Conservation (phyloP, 192 early-diverging fungal genomes). For the Gigaspora rosea region DNA sequence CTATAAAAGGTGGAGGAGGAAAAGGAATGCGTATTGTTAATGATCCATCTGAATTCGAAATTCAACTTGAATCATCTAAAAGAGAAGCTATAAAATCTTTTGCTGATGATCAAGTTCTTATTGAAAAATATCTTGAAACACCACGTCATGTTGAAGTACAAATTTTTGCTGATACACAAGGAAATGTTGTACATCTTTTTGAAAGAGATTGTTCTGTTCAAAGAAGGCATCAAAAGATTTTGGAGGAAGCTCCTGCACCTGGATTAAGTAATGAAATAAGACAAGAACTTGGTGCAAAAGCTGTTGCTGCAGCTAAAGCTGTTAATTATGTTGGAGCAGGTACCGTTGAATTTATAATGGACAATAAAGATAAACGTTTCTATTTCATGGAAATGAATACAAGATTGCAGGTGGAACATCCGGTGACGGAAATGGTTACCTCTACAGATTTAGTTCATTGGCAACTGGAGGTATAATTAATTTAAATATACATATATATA, state of each 20-base stretch:
- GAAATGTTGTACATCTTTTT: constrained; percentile 89
- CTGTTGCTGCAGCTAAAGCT: constrained; percentile 90
- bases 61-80: constrained; percentile 81
- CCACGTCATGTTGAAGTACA: constrained; percentile 97
- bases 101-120: constrained; percentile 85
- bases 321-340: constrained; percentile 94
- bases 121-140: constrained; percentile 87
- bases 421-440: constrained; percentile 96
- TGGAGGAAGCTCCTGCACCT: constrained; percentile 96
- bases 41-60: constrained; percentile 70
- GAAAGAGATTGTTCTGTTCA: constrained; percentile 97
- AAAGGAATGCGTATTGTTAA: constrained; percentile 97
- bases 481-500: not conserved
- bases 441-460: constrained; percentile 91
- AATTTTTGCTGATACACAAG: constrained; percentile 88
- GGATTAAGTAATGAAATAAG: constrained; percentile 74
- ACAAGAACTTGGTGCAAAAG: constrained; percentile 75
- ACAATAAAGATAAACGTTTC: constrained; percentile 81
- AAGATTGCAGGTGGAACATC: constrained; percentile 93
- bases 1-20: constrained; percentile 94
- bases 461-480: constrained; percentile 74
- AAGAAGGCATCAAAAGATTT: constrained; percentile 92
- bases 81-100: constrained; percentile 91
- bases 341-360: constrained; percentile 97
- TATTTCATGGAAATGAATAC: constrained; percentile 99